phyloP scores from a whole-genome alignment of 352 stramenopile genomes.

The Phytopythium kandeliae region DNA sequence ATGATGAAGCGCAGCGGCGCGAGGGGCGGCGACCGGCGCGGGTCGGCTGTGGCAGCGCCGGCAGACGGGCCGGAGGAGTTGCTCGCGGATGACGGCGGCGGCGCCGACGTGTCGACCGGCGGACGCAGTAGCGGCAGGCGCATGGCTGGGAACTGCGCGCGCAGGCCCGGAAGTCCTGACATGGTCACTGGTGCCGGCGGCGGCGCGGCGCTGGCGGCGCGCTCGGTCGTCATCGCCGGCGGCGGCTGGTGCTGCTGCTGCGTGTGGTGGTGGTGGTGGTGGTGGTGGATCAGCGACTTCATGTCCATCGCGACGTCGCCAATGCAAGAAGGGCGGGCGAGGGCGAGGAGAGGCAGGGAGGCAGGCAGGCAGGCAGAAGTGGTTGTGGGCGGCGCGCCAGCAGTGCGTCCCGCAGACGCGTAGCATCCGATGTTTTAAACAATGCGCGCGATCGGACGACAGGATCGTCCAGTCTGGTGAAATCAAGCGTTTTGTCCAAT shows the following conservation, averaged over 20 bases:
- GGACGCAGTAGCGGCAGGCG: conserved; percentile 27
- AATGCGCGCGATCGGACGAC: background rate
- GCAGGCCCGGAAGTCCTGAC: conserved; percentile 26
- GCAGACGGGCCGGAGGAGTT: background rate
- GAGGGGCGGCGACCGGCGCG: conserved; percentile 34
- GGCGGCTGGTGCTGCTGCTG: conserved; percentile 5
- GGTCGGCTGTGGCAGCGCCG: background rate
- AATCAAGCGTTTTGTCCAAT: too few relatives aligned
- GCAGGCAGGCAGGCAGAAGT: too few relatives aligned
- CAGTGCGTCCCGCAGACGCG: background rate
- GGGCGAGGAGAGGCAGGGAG: too few relatives aligned
- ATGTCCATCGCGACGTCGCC: conserved; percentile 45
- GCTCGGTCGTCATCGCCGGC: too few relatives aligned
- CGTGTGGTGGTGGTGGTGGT: conserved; percentile 22
- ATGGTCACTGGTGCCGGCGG: background rate
- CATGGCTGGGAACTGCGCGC: conserved; percentile 44
- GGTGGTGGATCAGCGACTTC: conserved; percentile 62
- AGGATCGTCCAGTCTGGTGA: too few relatives aligned
- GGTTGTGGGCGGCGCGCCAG: too few relatives aligned
- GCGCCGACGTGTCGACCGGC: conserved; percentile 4
- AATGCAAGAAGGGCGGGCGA: too few relatives aligned
- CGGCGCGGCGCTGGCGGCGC: conserved; percentile 18
- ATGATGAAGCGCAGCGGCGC: conserved; percentile 77
- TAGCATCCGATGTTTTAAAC: conserved; percentile 6
- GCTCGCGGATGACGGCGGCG: background rate